These are phyloP conservation scores for Russula earlei DNA, from an alignment of 768 basidiomycete genomes.

Conservation along the genomic window DNA sequence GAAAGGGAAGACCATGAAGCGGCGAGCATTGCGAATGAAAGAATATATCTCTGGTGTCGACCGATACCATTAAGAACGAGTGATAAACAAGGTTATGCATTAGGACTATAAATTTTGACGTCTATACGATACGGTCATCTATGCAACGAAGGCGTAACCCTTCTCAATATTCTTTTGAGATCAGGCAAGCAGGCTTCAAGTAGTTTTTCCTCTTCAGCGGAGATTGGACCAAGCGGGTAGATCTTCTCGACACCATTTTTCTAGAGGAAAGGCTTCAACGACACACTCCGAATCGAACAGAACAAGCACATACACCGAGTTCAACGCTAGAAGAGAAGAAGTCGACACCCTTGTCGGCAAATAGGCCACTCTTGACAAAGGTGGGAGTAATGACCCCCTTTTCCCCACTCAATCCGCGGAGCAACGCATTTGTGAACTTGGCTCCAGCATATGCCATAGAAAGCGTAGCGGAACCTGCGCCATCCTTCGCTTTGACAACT, in stretches of 20 bases:
- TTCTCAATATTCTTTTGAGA: constrained; percentile 97
- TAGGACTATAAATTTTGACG: constrained; percentile 8
- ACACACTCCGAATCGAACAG: neutral
- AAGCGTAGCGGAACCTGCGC: constrained; percentile 65
- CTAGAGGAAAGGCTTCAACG: constrained; percentile 29
- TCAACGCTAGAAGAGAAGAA: constrained; percentile 95
- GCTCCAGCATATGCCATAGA: constrained; percentile 75
- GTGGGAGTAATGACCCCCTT: constrained; percentile 67
- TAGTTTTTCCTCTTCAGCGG: constrained; percentile 76
- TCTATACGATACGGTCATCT: constrained; percentile 16
- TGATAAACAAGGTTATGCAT: constrained; percentile 9
- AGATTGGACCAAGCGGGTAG: constrained; percentile 68
- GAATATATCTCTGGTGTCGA: neutral
- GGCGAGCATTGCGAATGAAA: constrained; percentile 11
- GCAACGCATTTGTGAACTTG: constrained; percentile 52
- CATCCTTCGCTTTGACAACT: constrained; percentile 96
- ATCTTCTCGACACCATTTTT: constrained; percentile 89
- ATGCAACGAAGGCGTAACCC: constrained; percentile 66
- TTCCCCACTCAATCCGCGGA: constrained; percentile 58
- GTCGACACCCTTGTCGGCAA: constrained; percentile 73
- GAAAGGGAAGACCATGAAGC: constrained; percentile 31
- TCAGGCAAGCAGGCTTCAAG: constrained; percentile 84
- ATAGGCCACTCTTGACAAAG: constrained; percentile 85
- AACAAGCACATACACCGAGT: constrained; percentile 63
- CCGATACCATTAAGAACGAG: neutral